Conservation (phyloP, 805 yeast species). For the Metschnikowia peoriensis region DNA sequence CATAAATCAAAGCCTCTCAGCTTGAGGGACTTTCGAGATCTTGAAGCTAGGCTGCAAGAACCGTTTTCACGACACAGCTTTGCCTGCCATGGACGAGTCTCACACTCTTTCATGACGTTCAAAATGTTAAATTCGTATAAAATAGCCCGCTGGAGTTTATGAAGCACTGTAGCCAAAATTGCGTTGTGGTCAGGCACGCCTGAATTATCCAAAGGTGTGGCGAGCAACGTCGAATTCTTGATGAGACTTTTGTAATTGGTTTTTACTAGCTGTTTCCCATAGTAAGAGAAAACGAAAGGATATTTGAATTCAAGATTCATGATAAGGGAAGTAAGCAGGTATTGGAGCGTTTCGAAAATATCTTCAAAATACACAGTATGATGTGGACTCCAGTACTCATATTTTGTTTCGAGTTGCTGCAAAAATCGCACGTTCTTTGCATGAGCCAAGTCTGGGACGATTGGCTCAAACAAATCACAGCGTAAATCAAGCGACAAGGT, state of each 20-base stretch:
- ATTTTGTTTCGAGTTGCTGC: constrained; percentile 6
- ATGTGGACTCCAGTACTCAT: constrained; percentile 12
- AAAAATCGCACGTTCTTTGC: constrained; percentile 9
- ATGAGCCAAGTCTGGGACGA: constrained; percentile 12
- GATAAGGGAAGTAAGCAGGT: constrained; percentile 22
- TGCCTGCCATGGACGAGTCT: constrained; percentile 6
- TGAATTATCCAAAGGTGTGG: constrained; percentile 11
- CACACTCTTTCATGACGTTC: constrained; percentile 21
- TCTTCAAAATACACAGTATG: constrained; percentile 7
- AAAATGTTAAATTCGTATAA: constrained; percentile 21
- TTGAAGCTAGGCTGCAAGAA: background rate
- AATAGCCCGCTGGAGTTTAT: constrained; percentile 16
- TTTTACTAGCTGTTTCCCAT: constrained; percentile 26
- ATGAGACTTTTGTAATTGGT: constrained; percentile 18
- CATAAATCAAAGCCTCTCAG: constrained; percentile 8
- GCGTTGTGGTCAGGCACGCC: constrained; percentile 5
- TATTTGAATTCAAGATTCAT: constrained; percentile 27
- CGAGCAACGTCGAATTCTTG: constrained; percentile 6
- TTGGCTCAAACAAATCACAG: constrained; percentile 15
- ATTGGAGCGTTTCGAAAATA: constrained; percentile 21
- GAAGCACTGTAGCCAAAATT: constrained; percentile 11
- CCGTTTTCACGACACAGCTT: constrained; percentile 5
- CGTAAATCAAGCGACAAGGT: constrained; percentile 9
- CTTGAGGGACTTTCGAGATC: constrained; percentile 3
- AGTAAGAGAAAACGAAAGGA: constrained; percentile 33